Percentiles rank a stretch among this genome's conserved stretches.
Conservation (phyloP, 768 basidiomycete genomes). For the Amanita rubescens region DNA sequence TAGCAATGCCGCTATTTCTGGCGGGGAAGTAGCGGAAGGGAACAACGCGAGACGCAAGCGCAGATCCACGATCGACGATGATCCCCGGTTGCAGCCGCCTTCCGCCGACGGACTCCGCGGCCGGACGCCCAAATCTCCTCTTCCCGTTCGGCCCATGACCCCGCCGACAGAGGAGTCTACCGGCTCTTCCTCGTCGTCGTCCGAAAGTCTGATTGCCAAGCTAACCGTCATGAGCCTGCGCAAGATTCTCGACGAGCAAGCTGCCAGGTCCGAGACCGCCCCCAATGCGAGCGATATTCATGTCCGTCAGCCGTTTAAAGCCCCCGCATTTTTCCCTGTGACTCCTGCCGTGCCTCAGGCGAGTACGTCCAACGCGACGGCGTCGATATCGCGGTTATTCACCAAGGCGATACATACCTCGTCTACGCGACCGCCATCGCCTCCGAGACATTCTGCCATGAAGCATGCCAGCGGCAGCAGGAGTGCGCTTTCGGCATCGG, state of each 20-base stretch:
- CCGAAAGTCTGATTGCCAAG: conserved; percentile 49
- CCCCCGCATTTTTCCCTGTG: conserved; percentile 35
- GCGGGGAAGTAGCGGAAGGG: conserved; percentile 12
- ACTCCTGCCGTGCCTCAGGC: conserved; percentile 45
- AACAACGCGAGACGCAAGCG: conserved; percentile 1
- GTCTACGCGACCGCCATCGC: conserved; percentile 56
- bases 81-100: neutral
- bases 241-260: conserved; percentile 58
- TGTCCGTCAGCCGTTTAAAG: neutral
- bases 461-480: conserved; percentile 17
- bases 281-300: neutral
- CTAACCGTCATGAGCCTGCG: conserved; percentile 60
- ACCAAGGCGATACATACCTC: conserved; percentile 52
- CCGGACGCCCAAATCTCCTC: neutral
- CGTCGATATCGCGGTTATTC: conserved; percentile 70
- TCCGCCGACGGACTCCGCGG: neutral
- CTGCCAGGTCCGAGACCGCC: conserved; percentile 19
- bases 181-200: conserved; percentile 44
- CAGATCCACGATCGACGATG: neutral
- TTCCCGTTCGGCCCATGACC: conserved; percentile 34
- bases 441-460: conserved; percentile 42
- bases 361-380: conserved; percentile 69
- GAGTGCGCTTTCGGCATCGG: neutral
- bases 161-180: conserved; percentile 57
- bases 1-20: conserved; percentile 21